Conservation (phyloP, 192 early-diverging fungal species). For the Entomortierella parvispora region DNA sequence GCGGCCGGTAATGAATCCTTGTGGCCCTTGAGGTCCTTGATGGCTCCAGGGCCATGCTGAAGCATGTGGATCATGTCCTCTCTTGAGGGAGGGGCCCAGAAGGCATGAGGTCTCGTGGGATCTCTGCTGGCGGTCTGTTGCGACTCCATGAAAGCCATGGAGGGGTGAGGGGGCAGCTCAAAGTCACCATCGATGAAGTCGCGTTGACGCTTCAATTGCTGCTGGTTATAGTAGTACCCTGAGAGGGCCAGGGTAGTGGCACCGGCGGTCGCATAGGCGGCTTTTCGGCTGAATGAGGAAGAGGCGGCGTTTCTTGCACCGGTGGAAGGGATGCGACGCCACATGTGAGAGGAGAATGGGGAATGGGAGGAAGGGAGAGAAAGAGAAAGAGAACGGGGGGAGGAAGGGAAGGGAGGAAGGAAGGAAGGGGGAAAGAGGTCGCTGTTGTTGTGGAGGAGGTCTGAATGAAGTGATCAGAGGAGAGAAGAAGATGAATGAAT, state of each 20-base stretch:
- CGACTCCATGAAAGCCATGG: slow-evolving; percentile 44
- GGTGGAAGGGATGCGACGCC: slow-evolving; percentile 42
- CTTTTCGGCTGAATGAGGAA: slow-evolving; percentile 18
- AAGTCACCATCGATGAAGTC: slow-evolving; percentile 16
- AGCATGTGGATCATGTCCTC: slow-evolving; percentile 77
- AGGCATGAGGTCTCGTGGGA: slow-evolving; percentile 64
- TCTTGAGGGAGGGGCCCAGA: slow-evolving; percentile 81
- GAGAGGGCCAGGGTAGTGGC: slow-evolving; percentile 34
- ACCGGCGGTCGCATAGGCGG: slow-evolving; percentile 35
- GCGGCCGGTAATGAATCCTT: background rate
- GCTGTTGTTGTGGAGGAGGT: slow-evolving; percentile 4
- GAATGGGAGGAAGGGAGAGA: slow-evolving; percentile 7
- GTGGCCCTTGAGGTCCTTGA: slow-evolving; percentile 52
- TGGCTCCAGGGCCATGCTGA: slow-evolving; percentile 55
- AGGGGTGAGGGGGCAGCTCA: slow-evolving; percentile 38
- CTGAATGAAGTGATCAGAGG: slow-evolving; percentile 4
- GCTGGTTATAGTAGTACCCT: slow-evolving; percentile 31
- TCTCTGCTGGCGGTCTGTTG: slow-evolving; percentile 25
- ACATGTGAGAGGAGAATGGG: slow-evolving; percentile 29
- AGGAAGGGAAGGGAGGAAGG: slow-evolving; percentile 12
- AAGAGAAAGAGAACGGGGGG: slow-evolving; percentile 20
- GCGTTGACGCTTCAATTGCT: slow-evolving; percentile 2
- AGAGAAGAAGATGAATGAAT: slow-evolving; percentile 1
- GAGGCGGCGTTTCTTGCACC: slow-evolving; percentile 9
- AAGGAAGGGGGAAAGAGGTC: background rate